A percentile compares a stretch with the other conserved stretches of the same genome.
These are phyloP conservation scores for Hericium rajendrae DNA, from an alignment of 768 basidiomycete genomes.

Conservation along the genomic window DNA sequence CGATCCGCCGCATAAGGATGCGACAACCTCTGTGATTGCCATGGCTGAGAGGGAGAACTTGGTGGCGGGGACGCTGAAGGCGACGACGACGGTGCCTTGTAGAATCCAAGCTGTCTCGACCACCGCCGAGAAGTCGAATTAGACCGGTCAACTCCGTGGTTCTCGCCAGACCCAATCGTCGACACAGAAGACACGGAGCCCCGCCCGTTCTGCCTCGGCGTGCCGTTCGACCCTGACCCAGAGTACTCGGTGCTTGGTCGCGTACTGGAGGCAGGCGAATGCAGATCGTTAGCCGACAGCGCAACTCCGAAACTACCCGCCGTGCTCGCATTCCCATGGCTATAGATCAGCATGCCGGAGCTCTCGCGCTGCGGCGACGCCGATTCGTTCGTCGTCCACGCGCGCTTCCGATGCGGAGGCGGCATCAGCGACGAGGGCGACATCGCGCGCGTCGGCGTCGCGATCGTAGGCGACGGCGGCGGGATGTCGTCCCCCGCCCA, in stretches of 20 bases:
- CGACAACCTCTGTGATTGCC: constrained; percentile 15
- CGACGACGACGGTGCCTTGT: constrained; percentile 40
- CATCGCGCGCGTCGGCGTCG: constrained; percentile 13
- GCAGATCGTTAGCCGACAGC: neutral
- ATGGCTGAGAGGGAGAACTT: constrained; percentile 14
- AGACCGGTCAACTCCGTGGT: neutral
- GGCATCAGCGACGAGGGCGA: constrained; percentile 23
- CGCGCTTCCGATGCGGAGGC: constrained; percentile 21
- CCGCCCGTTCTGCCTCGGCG: constrained; percentile 6
- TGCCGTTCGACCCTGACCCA: constrained; percentile 3
- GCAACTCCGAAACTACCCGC: constrained; percentile 27
- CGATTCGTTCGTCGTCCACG: constrained; percentile 19
- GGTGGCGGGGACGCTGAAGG: constrained; percentile 53
- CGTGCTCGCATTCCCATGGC: constrained; percentile 24
- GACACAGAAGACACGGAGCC: constrained; percentile 15
- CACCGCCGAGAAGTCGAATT: constrained; percentile 17
- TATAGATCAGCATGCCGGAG: constrained; percentile 15
- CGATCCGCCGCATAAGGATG: constrained; percentile 13
- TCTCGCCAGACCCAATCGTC: constrained; percentile 4
- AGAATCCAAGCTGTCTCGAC: constrained; percentile 28
- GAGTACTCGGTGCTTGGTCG: constrained; percentile 14
- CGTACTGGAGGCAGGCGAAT: neutral
- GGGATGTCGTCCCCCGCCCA: constrained; percentile 5
- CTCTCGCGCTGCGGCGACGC: constrained; percentile 4
- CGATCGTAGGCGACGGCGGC: constrained; percentile 13